Percentiles rank a stretch among this genome's conserved stretches.
These are phyloP conservation scores for Pythium aristosporum DNA, from an alignment of 352 stramenopile genomes.

Conservation along the genomic window DNA sequence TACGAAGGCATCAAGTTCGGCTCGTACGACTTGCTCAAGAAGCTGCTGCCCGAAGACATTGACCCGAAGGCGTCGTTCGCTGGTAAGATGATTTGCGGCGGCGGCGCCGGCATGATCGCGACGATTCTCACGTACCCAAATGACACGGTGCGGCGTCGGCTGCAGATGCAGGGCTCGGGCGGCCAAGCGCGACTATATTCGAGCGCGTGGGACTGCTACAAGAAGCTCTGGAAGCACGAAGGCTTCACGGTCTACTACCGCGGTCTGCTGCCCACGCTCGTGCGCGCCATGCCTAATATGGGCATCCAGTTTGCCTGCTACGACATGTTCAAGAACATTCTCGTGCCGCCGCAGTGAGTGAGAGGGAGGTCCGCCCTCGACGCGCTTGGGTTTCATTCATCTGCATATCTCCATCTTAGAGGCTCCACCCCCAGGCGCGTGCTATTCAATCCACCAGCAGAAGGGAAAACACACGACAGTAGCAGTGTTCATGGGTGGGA, in stretches of 20 bases:
- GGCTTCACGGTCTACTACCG: conserved; percentile 73
- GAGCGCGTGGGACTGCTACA: conserved; percentile 78
- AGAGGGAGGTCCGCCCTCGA: neutral
- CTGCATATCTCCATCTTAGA: neutral
- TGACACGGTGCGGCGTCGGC: conserved; percentile 78
- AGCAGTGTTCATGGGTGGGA: conserved; percentile 1
- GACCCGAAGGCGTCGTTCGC: conserved; percentile 57
- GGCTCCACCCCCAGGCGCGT: neutral
- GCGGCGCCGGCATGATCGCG: conserved; percentile 76
- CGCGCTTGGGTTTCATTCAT: neutral
- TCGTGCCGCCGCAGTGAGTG: conserved; percentile 17
- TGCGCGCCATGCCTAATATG: conserved; percentile 86
- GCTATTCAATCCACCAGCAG: conserved; percentile 6
- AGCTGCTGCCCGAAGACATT: conserved; percentile 50
- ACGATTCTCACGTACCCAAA: conserved; percentile 89
- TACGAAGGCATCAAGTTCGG: conserved; percentile 87
- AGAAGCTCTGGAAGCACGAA: conserved; percentile 59
- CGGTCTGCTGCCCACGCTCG: conserved; percentile 72
- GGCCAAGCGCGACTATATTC: conserved; percentile 59
- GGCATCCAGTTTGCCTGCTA: conserved; percentile 88
- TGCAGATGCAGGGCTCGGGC: conserved; percentile 86
- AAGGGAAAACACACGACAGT: conserved; percentile 13
- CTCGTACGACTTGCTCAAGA: conserved; percentile 70
- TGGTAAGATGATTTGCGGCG: conserved; percentile 74
- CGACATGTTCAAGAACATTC: conserved; percentile 60